Evolutionary conservation across 2,329 filamentous ascomycete species (phyloP), one percentile per base, ranked within the genome.

Genomic region (Alternaria sp.): DNA sequence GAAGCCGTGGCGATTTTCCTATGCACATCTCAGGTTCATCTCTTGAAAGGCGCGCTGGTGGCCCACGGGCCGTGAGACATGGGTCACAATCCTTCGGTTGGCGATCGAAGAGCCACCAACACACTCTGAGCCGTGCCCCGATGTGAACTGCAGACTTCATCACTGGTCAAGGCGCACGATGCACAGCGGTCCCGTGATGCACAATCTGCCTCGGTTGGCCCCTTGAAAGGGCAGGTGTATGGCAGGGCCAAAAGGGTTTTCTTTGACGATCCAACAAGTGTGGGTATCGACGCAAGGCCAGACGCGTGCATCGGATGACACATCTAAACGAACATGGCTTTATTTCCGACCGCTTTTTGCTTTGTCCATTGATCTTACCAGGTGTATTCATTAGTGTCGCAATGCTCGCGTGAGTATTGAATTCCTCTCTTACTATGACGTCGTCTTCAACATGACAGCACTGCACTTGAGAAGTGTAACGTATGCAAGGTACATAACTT

Each of bases 91-190:
- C 64, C 60, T 61, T 38, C 14, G 32, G 16, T 43, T 49, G 64
- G 59, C 48, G 66, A 68, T 67, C 64, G 42, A 49, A 64, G 56
- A 62, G 60, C 60, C 62, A 56, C 62, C 63, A 57, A 67, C 58
- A 54, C 30, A 43, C 58, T 41, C 26, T 56, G 42, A 44, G 60
- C 64, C 66, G 57, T 49, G 51, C 51, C 44, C 51, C 44, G 53
- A 39, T 16, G 26, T 39, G 57, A 56, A 59, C 51, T 53, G 58
- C 58, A 52, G 22, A 46, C 49, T 57, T 61, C 42, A 57, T 47
- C 30, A 52, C 48, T 58, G 58, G 47, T 46, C 42, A 51, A 61
- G 52, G 48, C 43, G 51, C 30, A 22, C 41, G 32, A 44, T 7
- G 51, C 57, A 54, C 57, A 30, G 38, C 26, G 30, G 57, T 59